phyloP scores from a whole-genome alignment of 1,284 basidiomycete species.

The Irpex rosettiformis region DNA sequence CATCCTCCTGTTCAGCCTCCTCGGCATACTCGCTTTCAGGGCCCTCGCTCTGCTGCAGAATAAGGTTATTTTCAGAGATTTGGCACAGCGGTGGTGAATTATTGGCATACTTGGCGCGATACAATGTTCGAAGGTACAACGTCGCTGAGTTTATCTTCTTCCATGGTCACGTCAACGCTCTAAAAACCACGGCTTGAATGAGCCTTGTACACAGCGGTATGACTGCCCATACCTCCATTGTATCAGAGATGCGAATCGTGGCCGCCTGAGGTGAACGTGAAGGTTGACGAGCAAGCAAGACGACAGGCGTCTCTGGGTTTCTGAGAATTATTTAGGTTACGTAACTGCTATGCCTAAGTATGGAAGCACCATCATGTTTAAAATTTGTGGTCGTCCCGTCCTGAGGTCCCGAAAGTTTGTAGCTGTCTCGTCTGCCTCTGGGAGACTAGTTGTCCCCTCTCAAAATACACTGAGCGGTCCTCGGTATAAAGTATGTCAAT shows the following conservation, averaged over 20 bases:
- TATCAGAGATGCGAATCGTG: background rate
- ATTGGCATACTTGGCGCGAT: slow-evolving; percentile 62
- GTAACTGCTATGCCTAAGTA: background rate
- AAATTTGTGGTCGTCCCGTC: background rate
- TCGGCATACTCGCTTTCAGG: slow-evolving; percentile 63
- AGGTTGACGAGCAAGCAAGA: background rate
- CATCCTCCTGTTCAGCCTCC: slow-evolving; percentile 41
- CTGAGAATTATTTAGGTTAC: background rate
- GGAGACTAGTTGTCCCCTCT: background rate
- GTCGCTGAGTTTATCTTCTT: slow-evolving; percentile 79
- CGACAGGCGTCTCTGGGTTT: background rate
- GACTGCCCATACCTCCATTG: background rate
- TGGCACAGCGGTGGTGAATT: background rate
- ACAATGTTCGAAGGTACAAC: slow-evolving; percentile 81
- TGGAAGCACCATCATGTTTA: background rate
- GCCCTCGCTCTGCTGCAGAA: slow-evolving; percentile 62
- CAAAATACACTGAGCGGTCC: no score
- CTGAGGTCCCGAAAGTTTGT: background rate
- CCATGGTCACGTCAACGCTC: slow-evolving; percentile 31
- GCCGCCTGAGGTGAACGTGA: background rate
- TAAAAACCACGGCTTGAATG: background rate
- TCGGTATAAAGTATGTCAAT: no score
- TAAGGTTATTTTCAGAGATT: slow-evolving; percentile 3
- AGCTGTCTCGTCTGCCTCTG: background rate
- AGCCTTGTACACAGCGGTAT: background rate